phyloP scores from a whole-genome alignment of 2,329 filamentous ascomycete species.

The Alternaria triticina region DNA sequence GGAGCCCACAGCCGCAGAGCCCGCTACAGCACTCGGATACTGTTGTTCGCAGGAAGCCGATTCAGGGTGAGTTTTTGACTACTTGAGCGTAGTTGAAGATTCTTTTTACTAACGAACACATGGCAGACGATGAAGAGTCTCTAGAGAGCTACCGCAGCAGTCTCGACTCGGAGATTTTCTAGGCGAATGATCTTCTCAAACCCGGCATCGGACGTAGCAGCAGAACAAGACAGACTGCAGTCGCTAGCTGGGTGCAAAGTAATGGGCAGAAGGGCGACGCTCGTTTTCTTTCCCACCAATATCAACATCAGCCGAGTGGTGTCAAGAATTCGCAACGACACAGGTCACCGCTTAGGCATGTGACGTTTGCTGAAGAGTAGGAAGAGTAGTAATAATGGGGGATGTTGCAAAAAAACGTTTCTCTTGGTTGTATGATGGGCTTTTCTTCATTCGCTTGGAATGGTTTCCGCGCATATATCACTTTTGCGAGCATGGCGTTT shows the following conservation, averaged over 20 bases:
- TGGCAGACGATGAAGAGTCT: constrained; percentile 37
- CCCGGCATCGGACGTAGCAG: neutral
- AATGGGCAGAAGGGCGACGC: neutral
- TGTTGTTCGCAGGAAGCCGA: constrained; percentile 46
- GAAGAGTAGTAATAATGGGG: constrained; percentile 2
- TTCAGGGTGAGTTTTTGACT: constrained; percentile 35
- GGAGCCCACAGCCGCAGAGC: constrained; percentile 44
- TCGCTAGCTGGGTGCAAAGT: neutral
- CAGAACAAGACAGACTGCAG: neutral
- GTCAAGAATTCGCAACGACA: neutral
- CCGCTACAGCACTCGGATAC: constrained; percentile 42
- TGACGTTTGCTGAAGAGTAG: constrained; percentile 8
- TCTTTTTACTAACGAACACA: constrained; percentile 5
- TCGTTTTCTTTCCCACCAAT: neutral
- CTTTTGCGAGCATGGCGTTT: constrained; percentile 11
- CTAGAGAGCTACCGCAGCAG: constrained; percentile 43
- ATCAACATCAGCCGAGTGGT: neutral
- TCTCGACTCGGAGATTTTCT: constrained; percentile 47
- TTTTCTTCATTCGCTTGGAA: constrained; percentile 2
- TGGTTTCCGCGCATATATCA: constrained; percentile 12
- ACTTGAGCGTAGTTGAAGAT: neutral
- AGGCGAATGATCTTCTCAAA: constrained; percentile 12
- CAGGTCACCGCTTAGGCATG: neutral
- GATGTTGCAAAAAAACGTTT: constrained; percentile 1
- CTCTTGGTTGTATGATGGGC: constrained; percentile 2